Base-by-base conservation (phyloP, 148 eudicot genomes). In the Chenopodium album region DNA sequence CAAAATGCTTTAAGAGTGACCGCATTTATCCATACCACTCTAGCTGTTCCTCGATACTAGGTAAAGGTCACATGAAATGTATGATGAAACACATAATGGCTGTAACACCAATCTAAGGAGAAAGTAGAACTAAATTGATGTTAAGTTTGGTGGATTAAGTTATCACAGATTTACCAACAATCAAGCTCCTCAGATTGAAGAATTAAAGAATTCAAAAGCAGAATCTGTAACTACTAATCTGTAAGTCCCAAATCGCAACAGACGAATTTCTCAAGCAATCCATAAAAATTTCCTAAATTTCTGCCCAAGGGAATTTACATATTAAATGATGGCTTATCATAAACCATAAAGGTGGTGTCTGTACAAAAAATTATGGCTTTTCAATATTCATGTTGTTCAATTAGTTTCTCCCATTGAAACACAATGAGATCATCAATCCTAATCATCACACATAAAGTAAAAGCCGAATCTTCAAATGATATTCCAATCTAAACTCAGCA, bases 1-100 rank as follows among this genome's bases (percentile, higher is more conserved):
- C 75, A 17, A 16, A 1, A 56, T 71, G 48, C 26, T n/a, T 48
- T 14, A 56, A 80, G 78, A 81, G 7, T 7, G 32, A 81, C 66
- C 68, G 67, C 31, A 64, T 41, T 37, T n/a, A 81, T 48, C 50
- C 44, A 23, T 60, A 46, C 59, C 37, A 44, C n/a, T 63, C 37
- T 13, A n/a, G 62, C 32, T 50, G 28, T 63, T 77, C 80, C 80
- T 64, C 37, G 26, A 44, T 63, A 77, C 37, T 37, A 64, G 71
- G 80, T 65, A 65, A 78, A 78, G 13, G 69, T 77, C 50, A 4
- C 70, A 22, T 62, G 17, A 63, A 77, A 22, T n/a, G 41, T 20
- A 63, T 34, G 76, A 48, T 11, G 32, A 20, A 73, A 46, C n/a
- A 10, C 50, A 22, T 47, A 46, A 44, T 26, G 19, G 37, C 44